A percentile compares a stretch with the other conserved stretches of the same genome.
These are phyloP conservation scores for Diplosphaera chodatii DNA, from an alignment of 139 green algal genomes.

Conservation along the genomic window DNA sequence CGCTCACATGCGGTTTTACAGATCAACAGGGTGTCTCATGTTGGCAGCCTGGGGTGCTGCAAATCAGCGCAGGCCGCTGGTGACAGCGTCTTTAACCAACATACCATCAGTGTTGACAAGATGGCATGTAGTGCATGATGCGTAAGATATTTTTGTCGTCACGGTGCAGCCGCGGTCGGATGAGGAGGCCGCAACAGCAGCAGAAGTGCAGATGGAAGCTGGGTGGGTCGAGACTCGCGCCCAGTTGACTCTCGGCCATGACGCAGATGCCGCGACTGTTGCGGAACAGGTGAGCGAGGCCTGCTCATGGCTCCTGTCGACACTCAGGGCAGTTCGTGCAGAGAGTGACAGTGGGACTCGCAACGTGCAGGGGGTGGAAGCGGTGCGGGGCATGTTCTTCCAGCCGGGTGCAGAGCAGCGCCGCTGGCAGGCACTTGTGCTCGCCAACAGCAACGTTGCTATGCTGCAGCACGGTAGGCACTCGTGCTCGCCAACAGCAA, in stretches of 20 bases:
- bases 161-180: background rate
- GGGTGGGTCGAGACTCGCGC: conserved; percentile 3
- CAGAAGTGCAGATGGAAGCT: conserved; percentile 28
- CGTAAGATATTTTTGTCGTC: too few relatives aligned
- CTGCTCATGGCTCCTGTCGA: too few relatives aligned
- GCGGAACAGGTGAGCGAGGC: conserved; percentile 18
- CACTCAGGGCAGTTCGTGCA: too few relatives aligned
- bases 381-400: conserved; percentile 25
- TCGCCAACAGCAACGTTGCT: conserved; percentile 17
- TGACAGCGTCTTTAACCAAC: too few relatives aligned
- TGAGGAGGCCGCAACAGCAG: background rate
- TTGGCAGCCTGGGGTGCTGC: too few relatives aligned
- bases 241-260: conserved; percentile 6
- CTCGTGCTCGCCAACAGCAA: conserved; percentile 23
- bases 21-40: too few relatives aligned
- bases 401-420: conserved; percentile 17
- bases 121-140: too few relatives aligned
- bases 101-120: too few relatives aligned
- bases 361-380: conserved; percentile 25
- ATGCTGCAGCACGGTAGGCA: conserved; percentile 29
- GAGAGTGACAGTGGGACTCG: too few relatives aligned
- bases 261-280: conserved; percentile 24
- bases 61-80: too few relatives aligned
- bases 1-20: too few relatives aligned
- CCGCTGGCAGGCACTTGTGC: conserved; percentile 30